These are phyloP conservation scores for Aspergillus spinulosporus DNA, from an alignment of 2,329 filamentous ascomycete species.

Conservation along the genomic window DNA sequence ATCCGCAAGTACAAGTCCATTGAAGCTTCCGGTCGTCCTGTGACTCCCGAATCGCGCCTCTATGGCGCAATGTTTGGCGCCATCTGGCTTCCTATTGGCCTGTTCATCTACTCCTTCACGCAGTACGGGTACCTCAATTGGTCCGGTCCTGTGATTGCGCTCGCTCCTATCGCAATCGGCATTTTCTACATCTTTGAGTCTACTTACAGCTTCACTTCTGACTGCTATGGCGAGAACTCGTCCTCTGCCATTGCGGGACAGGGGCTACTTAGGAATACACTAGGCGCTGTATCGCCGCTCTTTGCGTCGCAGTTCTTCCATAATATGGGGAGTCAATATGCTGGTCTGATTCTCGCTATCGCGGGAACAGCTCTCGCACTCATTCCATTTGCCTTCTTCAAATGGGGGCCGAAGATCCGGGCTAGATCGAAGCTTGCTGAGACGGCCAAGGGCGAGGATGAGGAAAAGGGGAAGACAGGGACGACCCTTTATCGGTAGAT, in stretches of 20 bases:
- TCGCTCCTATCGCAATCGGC: slow-evolving; percentile 53
- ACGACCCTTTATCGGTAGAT: neutral
- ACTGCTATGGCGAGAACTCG: slow-evolving; percentile 52
- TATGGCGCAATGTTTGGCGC: slow-evolving; percentile 53
- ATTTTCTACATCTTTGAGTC: slow-evolving; percentile 53
- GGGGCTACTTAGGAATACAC: slow-evolving; percentile 55
- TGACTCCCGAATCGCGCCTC: slow-evolving; percentile 50
- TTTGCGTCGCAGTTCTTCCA: slow-evolving; percentile 56
- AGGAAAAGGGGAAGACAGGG: neutral
- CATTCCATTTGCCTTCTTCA: slow-evolving; percentile 34
- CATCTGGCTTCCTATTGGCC: slow-evolving; percentile 49
- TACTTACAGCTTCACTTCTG: slow-evolving; percentile 53
- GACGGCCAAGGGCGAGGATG: neutral
- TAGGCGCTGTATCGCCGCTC: slow-evolving; percentile 54
- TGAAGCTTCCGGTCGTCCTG: slow-evolving; percentile 19
- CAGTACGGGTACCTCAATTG: slow-evolving; percentile 53
- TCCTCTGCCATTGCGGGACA: slow-evolving; percentile 51
- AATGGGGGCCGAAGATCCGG: slow-evolving; percentile 32
- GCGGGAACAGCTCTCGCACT: slow-evolving; percentile 43
- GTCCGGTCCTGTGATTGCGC: slow-evolving; percentile 52
- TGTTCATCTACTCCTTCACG: slow-evolving; percentile 57
- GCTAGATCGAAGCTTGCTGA: slow-evolving; percentile 33
- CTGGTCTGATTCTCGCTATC: slow-evolving; percentile 51
- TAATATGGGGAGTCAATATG: slow-evolving; percentile 55
- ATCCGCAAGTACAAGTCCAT: slow-evolving; percentile 53